These are phyloP conservation scores for Cordyceps pruinosa DNA, from an alignment of 2,329 filamentous ascomycete genomes.

Conservation along the genomic window DNA sequence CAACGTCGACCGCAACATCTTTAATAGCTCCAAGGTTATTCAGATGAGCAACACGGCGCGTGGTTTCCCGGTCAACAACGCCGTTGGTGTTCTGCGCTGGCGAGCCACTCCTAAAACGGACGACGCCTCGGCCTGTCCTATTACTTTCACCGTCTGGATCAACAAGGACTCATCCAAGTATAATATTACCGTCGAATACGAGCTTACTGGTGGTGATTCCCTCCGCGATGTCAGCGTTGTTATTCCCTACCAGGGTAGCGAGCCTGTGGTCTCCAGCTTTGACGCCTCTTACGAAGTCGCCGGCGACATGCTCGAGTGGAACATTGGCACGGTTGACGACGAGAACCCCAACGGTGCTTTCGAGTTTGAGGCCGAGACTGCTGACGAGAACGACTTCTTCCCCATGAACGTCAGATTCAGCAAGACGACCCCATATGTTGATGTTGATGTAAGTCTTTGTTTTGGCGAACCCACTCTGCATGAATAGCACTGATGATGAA, in stretches of 20 bases:
- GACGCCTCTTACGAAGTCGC: constrained; percentile 92
- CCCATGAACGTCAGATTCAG: constrained; percentile 89
- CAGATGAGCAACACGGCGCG: constrained; percentile 84
- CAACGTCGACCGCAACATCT: constrained; percentile 85
- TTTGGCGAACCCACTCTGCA: no score
- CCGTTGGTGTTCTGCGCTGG: constrained; percentile 90
- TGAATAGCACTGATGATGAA: constrained; percentile 19
- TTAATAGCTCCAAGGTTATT: constrained; percentile 74
- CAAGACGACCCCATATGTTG: constrained; percentile 79
- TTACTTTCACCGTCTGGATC: constrained; percentile 96
- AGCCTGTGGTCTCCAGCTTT: constrained; percentile 86
- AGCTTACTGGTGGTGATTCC: constrained; percentile 72
- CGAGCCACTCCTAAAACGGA: constrained; percentile 75
- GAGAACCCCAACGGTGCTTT: constrained; percentile 80
- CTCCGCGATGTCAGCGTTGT: constrained; percentile 79
- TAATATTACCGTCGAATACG: constrained; percentile 92
- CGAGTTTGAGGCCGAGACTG: constrained; percentile 86
- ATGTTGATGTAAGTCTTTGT: constrained; percentile 73
- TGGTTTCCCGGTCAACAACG: constrained; percentile 90
- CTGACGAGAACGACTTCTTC: constrained; percentile 93
- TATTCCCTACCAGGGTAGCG: constrained; percentile 78
- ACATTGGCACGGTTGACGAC: constrained; percentile 76
- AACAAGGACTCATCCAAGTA: constrained; percentile 80
- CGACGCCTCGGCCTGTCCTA: constrained; percentile 73
- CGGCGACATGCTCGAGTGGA: constrained; percentile 90